These are phyloP conservation scores for Spergularia bocconei DNA, from an alignment of 148 eudicot genomes.

Conservation along the genomic window DNA sequence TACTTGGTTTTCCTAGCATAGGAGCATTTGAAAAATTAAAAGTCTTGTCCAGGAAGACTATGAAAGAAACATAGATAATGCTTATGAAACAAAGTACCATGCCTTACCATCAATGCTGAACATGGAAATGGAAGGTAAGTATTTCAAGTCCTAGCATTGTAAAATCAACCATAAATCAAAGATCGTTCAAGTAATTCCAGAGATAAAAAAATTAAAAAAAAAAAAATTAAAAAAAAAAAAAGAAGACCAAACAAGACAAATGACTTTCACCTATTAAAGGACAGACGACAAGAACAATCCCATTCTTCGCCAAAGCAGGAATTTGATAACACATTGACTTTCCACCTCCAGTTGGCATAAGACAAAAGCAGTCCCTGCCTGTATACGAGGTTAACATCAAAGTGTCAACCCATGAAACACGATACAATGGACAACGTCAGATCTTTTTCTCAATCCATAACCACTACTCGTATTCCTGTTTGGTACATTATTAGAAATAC, in stretches of 20 bases:
- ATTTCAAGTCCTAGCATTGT: conserved; percentile 41
- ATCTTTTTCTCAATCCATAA: neutral
- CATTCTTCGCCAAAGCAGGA: conserved; percentile 73
- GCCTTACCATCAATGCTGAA: conserved; percentile 38
- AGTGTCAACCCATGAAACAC: neutral
- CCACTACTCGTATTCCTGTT: conserved; percentile 5
- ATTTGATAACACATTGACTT: conserved; percentile 94
- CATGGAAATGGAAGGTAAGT: conserved; percentile 25
- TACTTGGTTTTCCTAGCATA: conserved; percentile 92
- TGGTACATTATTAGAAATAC: neutral
- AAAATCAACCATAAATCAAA: conserved; percentile 41
- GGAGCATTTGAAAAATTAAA: neutral
- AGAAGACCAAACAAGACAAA: conserved; percentile 30
- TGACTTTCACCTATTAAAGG: conserved; percentile 83
- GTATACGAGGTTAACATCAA: conserved; percentile 21
- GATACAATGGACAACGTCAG: neutral
- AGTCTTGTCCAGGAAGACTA: neutral
- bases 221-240: conserved; percentile 15
- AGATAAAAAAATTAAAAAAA: conserved; percentile 11
- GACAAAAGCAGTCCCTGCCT: conserved; percentile 96
- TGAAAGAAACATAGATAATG: neutral
- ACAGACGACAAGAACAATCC: conserved; percentile 92
- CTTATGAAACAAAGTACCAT: neutral
- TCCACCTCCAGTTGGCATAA: conserved; percentile 99
- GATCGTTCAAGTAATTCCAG: conserved; percentile 29